Evolutionary conservation across 2,329 filamentous ascomycete genomes (phyloP).

Genomic region (Pseudogymnoascus destructans): DNA sequence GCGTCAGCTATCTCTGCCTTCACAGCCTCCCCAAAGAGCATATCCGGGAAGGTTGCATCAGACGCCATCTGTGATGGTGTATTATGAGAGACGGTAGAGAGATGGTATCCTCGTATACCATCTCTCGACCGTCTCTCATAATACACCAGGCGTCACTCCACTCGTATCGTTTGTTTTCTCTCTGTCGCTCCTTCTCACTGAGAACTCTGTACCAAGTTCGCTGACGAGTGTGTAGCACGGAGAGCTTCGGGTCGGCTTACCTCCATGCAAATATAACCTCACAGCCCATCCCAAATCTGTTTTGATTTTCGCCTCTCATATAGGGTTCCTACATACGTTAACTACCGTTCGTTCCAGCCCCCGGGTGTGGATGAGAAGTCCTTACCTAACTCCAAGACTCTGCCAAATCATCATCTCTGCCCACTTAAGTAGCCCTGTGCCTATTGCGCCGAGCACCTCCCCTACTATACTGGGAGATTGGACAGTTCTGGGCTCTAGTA

Average conservation of each 20-base stretch:
- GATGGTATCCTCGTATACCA: no score
- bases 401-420: background rate
- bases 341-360: background rate
- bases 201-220: background rate
- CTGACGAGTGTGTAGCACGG: background rate
- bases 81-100: background rate
- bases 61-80: background rate
- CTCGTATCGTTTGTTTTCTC: background rate
- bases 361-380: background rate
- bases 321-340: background rate
- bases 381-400: background rate
- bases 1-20: background rate
- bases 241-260: background rate
- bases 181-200: background rate
- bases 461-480: background rate
- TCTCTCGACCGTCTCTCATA: background rate
- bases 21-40: background rate
- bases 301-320: background rate
- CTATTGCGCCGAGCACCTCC: background rate
- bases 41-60: background rate
- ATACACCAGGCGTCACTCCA: background rate
- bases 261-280: background rate
- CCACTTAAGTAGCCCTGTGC: background rate
- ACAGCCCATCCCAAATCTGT: background rate
- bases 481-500: background rate